These are phyloP conservation scores for Xylariaceae sp. DNA, from an alignment of 2,329 filamentous ascomycete genomes.

Conservation along the genomic window DNA sequence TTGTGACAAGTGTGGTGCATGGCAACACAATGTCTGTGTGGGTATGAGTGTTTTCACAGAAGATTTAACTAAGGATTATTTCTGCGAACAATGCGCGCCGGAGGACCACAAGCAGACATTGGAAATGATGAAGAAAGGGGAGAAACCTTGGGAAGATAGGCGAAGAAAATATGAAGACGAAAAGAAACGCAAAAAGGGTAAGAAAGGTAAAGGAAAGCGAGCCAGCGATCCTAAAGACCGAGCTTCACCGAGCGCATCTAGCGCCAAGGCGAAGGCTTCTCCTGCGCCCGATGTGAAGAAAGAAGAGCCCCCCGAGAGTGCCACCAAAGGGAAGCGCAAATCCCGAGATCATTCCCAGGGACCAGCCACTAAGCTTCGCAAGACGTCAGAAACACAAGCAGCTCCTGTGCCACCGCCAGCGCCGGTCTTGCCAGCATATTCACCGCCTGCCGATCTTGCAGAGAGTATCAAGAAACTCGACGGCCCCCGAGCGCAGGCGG, in stretches of 20 bases:
- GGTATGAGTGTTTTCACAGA: conserved; percentile 75
- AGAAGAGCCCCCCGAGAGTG: conserved; percentile 43
- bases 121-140: conserved; percentile 71
- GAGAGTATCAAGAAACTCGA: conserved; percentile 52
- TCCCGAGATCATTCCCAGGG: conserved; percentile 52
- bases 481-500: conserved; percentile 61
- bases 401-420: conserved; percentile 9
- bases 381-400: conserved; percentile 47
- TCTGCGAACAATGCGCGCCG: conserved; percentile 85
- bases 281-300: conserved; percentile 38
- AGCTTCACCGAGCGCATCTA: conserved; percentile 37
- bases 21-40: conserved; percentile 98
- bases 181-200: conserved; percentile 56
- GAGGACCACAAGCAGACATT: conserved; percentile 78
- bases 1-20: conserved; percentile 86
- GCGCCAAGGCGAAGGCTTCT: conserved; percentile 34
- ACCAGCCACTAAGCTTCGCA: conserved; percentile 45
- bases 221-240: conserved; percentile 59
- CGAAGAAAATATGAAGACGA: conserved; percentile 61
- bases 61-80: conserved; percentile 78
- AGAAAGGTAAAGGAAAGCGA: conserved; percentile 61
- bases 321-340: conserved; percentile 52
- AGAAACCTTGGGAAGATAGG: conserved; percentile 79
- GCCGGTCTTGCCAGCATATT: conserved; percentile 37
- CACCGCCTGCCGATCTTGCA: conserved; percentile 48